These are phyloP conservation scores for Triglochin maritima DNA, from an alignment of 106 monocot genomes.

Conservation along the genomic window DNA sequence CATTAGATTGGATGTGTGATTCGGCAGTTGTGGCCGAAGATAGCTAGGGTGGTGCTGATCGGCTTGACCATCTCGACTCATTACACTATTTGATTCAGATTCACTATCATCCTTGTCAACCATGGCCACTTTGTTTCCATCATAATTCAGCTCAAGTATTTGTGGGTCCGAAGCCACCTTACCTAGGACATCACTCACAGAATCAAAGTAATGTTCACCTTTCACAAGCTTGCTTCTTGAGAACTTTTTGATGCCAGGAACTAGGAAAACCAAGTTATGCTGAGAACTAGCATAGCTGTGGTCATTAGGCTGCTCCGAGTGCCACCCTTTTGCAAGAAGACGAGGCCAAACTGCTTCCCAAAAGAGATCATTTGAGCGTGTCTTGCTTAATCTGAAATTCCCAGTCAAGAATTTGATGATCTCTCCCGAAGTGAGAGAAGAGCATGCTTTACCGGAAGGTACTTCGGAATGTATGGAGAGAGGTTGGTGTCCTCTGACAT, in stretches of 20 bases:
- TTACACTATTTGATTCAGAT: not conserved
- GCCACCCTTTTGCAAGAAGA: slow-evolving; percentile 85
- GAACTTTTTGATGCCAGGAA: slow-evolving; percentile 72
- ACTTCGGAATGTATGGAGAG: slow-evolving; percentile 36
- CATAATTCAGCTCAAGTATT: slow-evolving; percentile 57
- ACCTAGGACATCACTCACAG: slow-evolving; percentile 72
- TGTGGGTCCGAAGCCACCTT: slow-evolving; percentile 78
- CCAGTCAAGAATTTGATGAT: slow-evolving; percentile 84
- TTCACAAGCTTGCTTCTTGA: slow-evolving; percentile 70
- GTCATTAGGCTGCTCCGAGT: slow-evolving; percentile 71
- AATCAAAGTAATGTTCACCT: slow-evolving; percentile 92
- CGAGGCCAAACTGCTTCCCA: slow-evolving; percentile 99
- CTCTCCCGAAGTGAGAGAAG: slow-evolving; percentile 49
- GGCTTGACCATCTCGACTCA: not conserved
- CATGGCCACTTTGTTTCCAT: slow-evolving; percentile 13
- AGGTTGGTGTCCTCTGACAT: slow-evolving; percentile 27
- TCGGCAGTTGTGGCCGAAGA: slow-evolving; percentile 5
- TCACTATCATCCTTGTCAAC: slow-evolving; percentile 20
- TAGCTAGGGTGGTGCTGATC: slow-evolving; percentile 4
- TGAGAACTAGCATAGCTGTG: slow-evolving; percentile 14
- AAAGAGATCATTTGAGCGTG: slow-evolving; percentile 89
- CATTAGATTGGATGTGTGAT: slow-evolving; percentile 7
- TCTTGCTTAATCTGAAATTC: slow-evolving; percentile 80
- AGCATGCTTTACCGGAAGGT: slow-evolving; percentile 79
- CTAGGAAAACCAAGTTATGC: slow-evolving; percentile 54